Evolutionary conservation across 805 yeast species (phyloP), one percentile per base, ranked within the genome.

Genomic region (Geotrichum ghanense): DNA sequence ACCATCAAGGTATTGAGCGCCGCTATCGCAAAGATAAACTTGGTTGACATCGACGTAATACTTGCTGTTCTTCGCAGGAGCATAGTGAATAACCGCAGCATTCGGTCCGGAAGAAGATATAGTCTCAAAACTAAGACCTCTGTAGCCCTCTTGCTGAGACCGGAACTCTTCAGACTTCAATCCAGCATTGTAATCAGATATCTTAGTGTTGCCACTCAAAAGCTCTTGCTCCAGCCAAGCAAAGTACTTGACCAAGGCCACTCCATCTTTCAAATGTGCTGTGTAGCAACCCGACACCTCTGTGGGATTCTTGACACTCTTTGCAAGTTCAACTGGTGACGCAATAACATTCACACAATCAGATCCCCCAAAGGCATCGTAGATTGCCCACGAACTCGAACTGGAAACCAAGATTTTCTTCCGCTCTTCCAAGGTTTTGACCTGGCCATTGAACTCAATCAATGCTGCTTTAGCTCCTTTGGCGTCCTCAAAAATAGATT

Each of bases 1-100:
- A 9, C 98, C 98, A 58, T 89, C 95, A 19, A 82, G 62, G 59
- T 76, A 90, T 57, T 92, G 98, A 0, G 92, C 85, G 2, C 98
- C 98, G 2, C 95, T 78, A 62, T 92, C 98, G 50, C 85, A 70
- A 51, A 92, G 68, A 54, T 82, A 88, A 1, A 88, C 74, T 48
- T 81, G 74, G 20, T 73, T 63, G 6, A 82, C 79, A 56, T 83
- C 81, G 49, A 92, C 77, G 48, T 73, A 62, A 1, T 82, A 68
- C 46, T 76, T 73, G 17, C 74, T 70, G 12, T 74, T 80, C 48
- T 44, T 69, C 55, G 53, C 71, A 40, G 94, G 92, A 39, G 77
- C 67, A 60, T 84, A 84, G 61, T 84, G 94, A 50, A 84, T 81
- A 24, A 83, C 69, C 1, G 92, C 84, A 4, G 86, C 84, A 59